These are phyloP conservation scores for Arthroderma sp. DNA, from an alignment of 2,329 filamentous ascomycete genomes.

Conservation along the genomic window DNA sequence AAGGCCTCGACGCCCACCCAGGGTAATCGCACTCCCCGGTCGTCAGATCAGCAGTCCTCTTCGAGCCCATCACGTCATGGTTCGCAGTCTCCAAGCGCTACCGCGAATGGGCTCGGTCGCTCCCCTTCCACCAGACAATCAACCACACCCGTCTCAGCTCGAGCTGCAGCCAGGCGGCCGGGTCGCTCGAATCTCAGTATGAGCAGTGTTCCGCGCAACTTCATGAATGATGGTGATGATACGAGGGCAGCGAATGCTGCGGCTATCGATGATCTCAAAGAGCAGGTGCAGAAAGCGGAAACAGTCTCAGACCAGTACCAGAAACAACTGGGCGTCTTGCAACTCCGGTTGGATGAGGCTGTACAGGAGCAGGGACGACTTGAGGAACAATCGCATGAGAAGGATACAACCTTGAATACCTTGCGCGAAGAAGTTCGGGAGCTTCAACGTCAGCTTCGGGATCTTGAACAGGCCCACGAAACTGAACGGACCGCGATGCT, in stretches of 20 bases:
- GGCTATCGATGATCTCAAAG: constrained; percentile 70
- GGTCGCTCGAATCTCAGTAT: constrained; percentile 31
- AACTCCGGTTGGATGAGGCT: constrained; percentile 75
- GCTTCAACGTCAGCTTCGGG: constrained; percentile 65
- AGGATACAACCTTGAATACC: constrained; percentile 67
- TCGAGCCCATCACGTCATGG: constrained; percentile 23
- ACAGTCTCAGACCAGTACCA: constrained; percentile 61
- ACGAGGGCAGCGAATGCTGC: constrained; percentile 67
- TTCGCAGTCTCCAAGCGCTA: constrained; percentile 38
- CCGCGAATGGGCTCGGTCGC: constrained; percentile 39
- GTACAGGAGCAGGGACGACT: constrained; percentile 69
- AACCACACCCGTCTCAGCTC: constrained; percentile 52
- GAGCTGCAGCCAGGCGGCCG: constrained; percentile 53
- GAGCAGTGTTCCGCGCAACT: constrained; percentile 31
- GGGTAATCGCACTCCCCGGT: constrained; percentile 2
- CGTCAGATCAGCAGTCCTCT: constrained; percentile 1
- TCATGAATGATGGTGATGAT: constrained; percentile 40
- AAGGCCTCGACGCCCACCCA: constrained; percentile 6
- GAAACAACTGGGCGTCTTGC: constrained; percentile 74
- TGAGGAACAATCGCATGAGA: constrained; percentile 78
- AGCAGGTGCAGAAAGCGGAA: constrained; percentile 70
- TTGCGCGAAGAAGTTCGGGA: constrained; percentile 79
- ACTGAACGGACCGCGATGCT: constrained; percentile 74
- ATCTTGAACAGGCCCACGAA: constrained; percentile 88
- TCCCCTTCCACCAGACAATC: constrained; percentile 50